Percentiles rank a stretch among this genome's conserved stretches.
phyloP scores from a whole-genome alignment of 371 early-diverging fungal genomes.

The Coemansia sp. region DNA sequence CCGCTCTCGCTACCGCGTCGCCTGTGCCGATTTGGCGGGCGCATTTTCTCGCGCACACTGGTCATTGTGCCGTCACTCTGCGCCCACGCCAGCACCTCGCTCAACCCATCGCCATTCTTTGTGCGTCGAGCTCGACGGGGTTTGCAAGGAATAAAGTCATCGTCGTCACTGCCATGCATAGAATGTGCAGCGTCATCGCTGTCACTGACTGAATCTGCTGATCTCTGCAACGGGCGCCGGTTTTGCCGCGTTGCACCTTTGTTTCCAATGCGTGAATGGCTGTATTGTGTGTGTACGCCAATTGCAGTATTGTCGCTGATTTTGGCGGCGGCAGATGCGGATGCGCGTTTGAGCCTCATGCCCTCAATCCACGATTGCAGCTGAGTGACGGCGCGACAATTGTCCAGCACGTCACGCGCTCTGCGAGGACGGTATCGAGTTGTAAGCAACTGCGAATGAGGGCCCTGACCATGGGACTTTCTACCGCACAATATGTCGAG shows the following conservation, averaged over 20 bases:
- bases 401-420: conserved; percentile 35
- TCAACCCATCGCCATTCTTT: conserved; percentile 3
- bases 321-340: conserved; percentile 3
- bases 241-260: neutral
- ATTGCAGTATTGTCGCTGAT: conserved; percentile 5
- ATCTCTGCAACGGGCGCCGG: neutral
- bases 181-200: neutral
- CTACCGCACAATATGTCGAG: conserved; percentile 7
- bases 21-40: neutral
- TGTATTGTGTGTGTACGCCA: neutral
- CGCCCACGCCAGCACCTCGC: conserved; percentile 33
- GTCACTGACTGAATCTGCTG: neutral
- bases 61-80: conserved; percentile 31
- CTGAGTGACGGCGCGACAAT: conserved; percentile 18
- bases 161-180: conserved; percentile 5
- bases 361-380: conserved; percentile 45
- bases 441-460: conserved; percentile 16
- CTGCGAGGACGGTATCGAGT: conserved; percentile 30
- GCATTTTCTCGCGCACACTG: conserved; percentile 25
- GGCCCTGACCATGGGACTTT: neutral
- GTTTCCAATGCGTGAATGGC: neutral
- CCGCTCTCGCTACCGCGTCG: conserved; percentile 26
- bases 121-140: neutral
- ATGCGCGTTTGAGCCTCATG: conserved; percentile 32
- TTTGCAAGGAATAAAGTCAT: conserved; percentile 17